Evolutionary conservation across 192 early-diverging fungal genomes (phyloP).

Genomic region (Coemansia sp.): DNA sequence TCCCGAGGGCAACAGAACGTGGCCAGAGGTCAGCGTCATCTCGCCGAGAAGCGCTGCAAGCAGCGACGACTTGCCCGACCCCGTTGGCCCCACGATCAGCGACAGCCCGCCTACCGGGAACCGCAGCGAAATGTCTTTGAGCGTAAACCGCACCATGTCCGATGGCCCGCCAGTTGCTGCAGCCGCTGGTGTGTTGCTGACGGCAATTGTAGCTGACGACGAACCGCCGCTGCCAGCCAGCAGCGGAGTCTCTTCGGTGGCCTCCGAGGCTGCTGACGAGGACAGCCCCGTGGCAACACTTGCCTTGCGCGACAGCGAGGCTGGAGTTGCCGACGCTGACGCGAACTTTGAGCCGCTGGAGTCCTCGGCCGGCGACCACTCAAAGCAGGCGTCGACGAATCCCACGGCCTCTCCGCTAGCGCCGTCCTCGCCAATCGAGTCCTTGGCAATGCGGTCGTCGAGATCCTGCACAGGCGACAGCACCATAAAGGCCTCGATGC

Average conservation of each 20-base stretch:
- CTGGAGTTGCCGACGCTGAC: neutral
- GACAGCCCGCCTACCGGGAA: slow-evolving; percentile 71
- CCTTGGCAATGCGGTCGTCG: slow-evolving; percentile 29
- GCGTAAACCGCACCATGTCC: slow-evolving; percentile 46
- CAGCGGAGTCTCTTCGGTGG: slow-evolving; percentile 1
- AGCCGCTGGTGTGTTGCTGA: neutral
- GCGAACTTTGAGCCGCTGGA: neutral
- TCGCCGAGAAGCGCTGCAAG: slow-evolving; percentile 81
- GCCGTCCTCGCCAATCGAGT: too few species aligned
- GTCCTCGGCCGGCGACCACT: slow-evolving; percentile 16
- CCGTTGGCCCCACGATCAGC: slow-evolving; percentile 82
- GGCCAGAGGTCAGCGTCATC: slow-evolving; percentile 53
- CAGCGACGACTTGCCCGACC: slow-evolving; percentile 85
- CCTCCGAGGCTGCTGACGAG: neutral
- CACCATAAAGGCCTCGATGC: slow-evolving; percentile 72
- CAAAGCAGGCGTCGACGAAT: slow-evolving; percentile 44
- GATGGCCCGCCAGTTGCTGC: neutral
- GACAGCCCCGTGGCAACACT: neutral
- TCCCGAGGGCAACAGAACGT: slow-evolving; percentile 33
- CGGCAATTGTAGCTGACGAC: neutral
- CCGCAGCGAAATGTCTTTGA: slow-evolving; percentile 61
- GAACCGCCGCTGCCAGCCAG: neutral
- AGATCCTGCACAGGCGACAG: slow-evolving; percentile 67
- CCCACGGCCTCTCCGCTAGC: slow-evolving; percentile 13
- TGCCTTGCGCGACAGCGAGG: slow-evolving; percentile 6